Percentiles rank a stretch among this genome's conserved stretches.
phyloP scores from a whole-genome alignment of 768 basidiomycete species.

The Xanthoconium purpureum region DNA sequence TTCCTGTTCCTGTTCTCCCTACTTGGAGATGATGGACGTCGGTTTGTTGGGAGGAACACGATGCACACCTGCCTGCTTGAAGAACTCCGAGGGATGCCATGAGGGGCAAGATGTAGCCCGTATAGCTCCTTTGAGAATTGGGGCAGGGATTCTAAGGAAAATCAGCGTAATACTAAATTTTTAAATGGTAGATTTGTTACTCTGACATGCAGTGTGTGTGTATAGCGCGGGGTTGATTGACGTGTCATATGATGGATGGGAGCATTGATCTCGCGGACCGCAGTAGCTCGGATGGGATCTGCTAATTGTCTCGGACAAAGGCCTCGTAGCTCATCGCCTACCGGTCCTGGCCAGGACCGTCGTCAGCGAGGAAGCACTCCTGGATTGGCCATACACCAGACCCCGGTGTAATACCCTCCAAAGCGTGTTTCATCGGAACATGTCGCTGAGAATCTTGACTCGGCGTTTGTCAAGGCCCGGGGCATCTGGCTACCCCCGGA shows the following conservation, averaged over 20 bases:
- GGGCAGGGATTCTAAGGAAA: neutral
- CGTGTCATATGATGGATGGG: neutral
- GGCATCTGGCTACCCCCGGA: neutral
- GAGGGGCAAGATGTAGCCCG: neutral
- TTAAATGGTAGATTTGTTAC: constrained; percentile 1
- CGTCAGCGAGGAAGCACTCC: constrained; percentile 8
- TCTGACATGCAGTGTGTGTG: neutral
- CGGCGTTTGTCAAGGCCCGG: neutral
- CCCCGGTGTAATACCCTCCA: neutral
- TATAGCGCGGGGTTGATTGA: neutral
- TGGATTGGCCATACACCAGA: neutral
- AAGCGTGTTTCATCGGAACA: neutral
- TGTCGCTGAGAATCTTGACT: neutral
- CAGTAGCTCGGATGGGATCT: neutral
- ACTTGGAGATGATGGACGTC: neutral
- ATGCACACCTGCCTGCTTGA: neutral
- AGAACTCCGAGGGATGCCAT: constrained; percentile 1
- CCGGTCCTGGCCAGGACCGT: constrained; percentile 16
- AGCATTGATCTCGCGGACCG: neutral
- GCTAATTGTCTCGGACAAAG: neutral
- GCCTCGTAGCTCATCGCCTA: neutral
- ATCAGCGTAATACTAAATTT: neutral
- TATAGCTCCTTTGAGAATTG: neutral
- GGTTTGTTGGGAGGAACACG: neutral
- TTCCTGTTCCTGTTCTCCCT: neutral